phyloP scores from a whole-genome alignment of 2,329 filamentous ascomycete species.

The Fusarium continuum region DNA sequence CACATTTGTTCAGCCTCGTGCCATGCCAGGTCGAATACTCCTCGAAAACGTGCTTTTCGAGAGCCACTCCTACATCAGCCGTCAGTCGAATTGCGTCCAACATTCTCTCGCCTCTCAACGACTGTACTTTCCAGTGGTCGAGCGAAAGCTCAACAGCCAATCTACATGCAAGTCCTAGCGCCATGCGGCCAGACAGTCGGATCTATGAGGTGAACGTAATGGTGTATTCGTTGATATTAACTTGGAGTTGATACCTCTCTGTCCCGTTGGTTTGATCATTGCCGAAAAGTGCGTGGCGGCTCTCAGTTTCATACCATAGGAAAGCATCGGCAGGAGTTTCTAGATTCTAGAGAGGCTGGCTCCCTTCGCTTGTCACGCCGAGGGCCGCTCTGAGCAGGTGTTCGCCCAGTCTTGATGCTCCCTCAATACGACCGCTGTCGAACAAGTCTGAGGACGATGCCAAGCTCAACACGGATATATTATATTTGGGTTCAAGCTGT shows the following conservation, averaged over 20 bases:
- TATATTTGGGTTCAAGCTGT: not conserved
- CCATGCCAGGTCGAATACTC: slow-evolving; percentile 17
- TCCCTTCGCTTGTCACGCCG: not conserved
- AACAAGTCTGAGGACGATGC: not conserved
- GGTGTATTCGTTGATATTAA: slow-evolving; percentile 6
- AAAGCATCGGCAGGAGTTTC: slow-evolving; percentile 24
- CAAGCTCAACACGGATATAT: not conserved
- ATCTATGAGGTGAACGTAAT: slow-evolving; percentile 35
- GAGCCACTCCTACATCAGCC: slow-evolving; percentile 23
- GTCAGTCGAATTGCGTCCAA: slow-evolving; percentile 22
- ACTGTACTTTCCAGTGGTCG: slow-evolving; percentile 20
- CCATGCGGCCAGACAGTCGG: slow-evolving; percentile 14
- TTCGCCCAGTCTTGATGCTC: slow-evolving; percentile 11
- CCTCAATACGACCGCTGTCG: not conserved
- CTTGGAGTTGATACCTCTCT: slow-evolving; percentile 1
- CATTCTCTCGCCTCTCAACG: slow-evolving; percentile 16
- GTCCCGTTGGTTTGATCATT: not conserved
- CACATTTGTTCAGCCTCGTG: slow-evolving; percentile 11
- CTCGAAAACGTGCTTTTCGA: slow-evolving; percentile 21
- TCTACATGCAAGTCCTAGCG: slow-evolving; percentile 17
- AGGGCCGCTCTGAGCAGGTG: slow-evolving; percentile 8
- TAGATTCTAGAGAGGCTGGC: not conserved
- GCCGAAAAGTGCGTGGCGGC: not conserved
- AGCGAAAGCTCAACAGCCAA: slow-evolving; percentile 8
- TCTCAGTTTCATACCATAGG: slow-evolving; percentile 22